These are phyloP conservation scores for Fusarium sp. DNA, from an alignment of 2,329 filamentous ascomycete genomes.

Conservation along the genomic window DNA sequence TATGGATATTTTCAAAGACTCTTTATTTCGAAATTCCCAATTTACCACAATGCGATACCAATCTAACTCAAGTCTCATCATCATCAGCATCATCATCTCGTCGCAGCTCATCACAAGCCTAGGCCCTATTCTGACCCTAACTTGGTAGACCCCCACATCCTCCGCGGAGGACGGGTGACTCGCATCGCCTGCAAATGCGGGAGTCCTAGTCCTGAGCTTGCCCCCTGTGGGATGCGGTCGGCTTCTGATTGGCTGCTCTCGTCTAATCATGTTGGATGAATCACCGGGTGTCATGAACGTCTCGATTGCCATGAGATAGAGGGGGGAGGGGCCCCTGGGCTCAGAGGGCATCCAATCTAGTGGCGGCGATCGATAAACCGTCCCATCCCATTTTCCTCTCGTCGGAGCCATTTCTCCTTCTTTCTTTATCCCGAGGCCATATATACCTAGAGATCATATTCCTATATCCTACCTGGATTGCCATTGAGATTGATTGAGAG, in stretches of 20 bases:
- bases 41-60: not conserved
- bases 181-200: constrained; percentile 55
- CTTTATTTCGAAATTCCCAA: not conserved
- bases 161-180: constrained; percentile 58
- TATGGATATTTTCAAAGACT: not conserved
- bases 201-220: constrained; percentile 15
- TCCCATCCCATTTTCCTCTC: constrained; percentile 8
- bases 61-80: not conserved
- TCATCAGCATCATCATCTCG: constrained; percentile 5
- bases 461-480: not conserved
- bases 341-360: constrained; percentile 29
- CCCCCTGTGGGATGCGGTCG: constrained; percentile 50
- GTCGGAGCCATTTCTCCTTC: constrained; percentile 11
- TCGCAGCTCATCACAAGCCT: not conserved
- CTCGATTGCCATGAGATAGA: constrained; percentile 20
- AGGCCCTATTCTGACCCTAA: constrained; percentile 11
- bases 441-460: constrained; percentile 3
- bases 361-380: constrained; percentile 21
- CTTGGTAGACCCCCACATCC: constrained; percentile 10
- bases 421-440: constrained; percentile 1
- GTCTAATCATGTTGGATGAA: constrained; percentile 34
- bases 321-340: constrained; percentile 15
- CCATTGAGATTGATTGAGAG: not conserved
- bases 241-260: constrained; percentile 46
- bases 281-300: constrained; percentile 40